Evolutionary conservation across 306 rosid genomes (phyloP).

Genomic region (Corylus americana): DNA sequence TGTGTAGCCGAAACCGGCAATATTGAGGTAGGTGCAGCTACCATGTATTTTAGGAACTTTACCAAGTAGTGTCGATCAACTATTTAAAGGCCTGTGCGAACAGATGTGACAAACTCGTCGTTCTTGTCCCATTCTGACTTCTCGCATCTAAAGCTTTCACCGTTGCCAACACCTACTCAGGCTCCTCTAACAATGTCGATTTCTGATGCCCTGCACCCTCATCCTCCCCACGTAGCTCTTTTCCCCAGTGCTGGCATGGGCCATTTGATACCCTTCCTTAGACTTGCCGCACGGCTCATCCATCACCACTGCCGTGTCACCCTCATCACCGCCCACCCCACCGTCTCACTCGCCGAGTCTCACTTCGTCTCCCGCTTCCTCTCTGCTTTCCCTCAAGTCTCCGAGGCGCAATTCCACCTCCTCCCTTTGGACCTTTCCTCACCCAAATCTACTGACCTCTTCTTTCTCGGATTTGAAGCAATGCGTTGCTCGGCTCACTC

Average conservation of each 20-base stretch:
- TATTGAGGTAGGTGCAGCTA: too few species aligned
- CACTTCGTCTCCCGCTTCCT: constrained; percentile 45
- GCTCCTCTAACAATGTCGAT: too few species aligned
- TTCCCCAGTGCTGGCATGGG: constrained; percentile 67
- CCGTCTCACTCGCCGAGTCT: constrained; percentile 48
- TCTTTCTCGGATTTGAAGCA: constrained; percentile 38
- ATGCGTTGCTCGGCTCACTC: constrained; percentile 48
- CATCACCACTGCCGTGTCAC: constrained; percentile 41
- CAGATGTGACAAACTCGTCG: too few species aligned
- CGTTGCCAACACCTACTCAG: too few species aligned
- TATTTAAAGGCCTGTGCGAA: too few species aligned
- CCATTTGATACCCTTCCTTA: constrained; percentile 50
- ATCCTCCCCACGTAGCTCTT: constrained; percentile 49
- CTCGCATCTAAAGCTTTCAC: too few species aligned
- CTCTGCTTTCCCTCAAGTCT: constrained; percentile 41
- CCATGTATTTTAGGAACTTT: too few species aligned
- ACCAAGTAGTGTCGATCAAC: too few species aligned
- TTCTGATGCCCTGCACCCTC: constrained; percentile 16
- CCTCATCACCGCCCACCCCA: constrained; percentile 48
- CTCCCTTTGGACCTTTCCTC: constrained; percentile 21
- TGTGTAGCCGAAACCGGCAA: too few species aligned
- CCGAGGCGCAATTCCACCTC: constrained; percentile 20
- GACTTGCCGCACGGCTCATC: constrained; percentile 40
- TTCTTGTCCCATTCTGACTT: too few species aligned
- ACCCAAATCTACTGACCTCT: constrained; percentile 40